Evolutionary conservation across 2,329 filamentous ascomycete species (phyloP), one percentile per base, ranked within the genome.

Genomic region (Ophiocordyceps robertsii): DNA sequence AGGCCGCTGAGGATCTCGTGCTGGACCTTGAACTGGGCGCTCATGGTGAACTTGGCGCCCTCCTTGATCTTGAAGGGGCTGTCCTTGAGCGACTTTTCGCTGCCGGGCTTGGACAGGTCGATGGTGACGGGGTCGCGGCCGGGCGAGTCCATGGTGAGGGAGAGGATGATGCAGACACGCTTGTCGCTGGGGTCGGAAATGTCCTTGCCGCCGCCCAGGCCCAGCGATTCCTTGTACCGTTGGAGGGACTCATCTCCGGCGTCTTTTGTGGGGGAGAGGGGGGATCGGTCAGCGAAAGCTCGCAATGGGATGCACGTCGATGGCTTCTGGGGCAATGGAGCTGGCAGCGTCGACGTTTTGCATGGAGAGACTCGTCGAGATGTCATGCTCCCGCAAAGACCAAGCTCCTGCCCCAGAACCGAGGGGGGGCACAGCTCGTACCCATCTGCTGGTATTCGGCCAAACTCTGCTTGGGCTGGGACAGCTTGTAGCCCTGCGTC

Each of bases 1-100:
- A 98, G 68, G 38, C 92, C 92, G 54, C 85, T 92, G 43, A 96
- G 76, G 51, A 98, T 90, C 66, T 96, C 84, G 63, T 95, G 88
- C 72, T 98, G 88, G 38, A 98, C 92, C 68, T 89, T 84, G 75
- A 96, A 98, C 48, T 78, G 77, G 45, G 84, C 89, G 61, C 84
- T 88, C 85, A 96, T 96, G 65, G 84, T 86, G 70, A 96, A 98
- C 54, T 79, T 83, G 53, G 83, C 78, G 43, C 87, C 88, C 66
- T 96, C 92, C 75, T 96, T 98, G 71, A 98, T 95, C 59, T 77
- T 90, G 72, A 98, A 98, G 13, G 92, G 92, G 61, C 92, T 83
- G 59, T 86, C 75, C 70, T 94, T 94, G 51, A 98, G 81, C 13
- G 73, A 76, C 4, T 75, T 70, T 56, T 95, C 74, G 47, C 84